Percentiles rank a stretch among this genome's conserved stretches.
phyloP scores from a whole-genome alignment of 2,329 filamentous ascomycete species.

The Lachnellula suecica region DNA sequence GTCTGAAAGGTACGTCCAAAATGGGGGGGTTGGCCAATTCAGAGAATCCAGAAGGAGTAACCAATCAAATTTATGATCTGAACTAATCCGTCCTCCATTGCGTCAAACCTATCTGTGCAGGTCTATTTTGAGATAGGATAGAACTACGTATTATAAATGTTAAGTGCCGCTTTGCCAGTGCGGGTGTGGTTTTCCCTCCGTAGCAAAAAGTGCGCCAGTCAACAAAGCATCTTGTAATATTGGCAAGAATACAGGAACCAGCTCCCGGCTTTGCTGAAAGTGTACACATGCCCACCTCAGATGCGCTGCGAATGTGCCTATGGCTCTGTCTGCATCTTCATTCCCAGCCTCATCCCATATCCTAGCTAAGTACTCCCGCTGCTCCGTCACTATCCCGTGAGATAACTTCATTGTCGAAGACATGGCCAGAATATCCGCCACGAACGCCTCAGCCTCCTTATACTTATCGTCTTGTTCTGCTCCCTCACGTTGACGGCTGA shows the following conservation, averaged over 20 bases:
- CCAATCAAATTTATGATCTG: too few species aligned
- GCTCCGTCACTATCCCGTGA: background rate
- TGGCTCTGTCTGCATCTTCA: constrained; percentile 3
- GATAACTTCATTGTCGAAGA: constrained; percentile 1
- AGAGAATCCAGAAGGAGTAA: too few species aligned
- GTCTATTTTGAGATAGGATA: too few species aligned
- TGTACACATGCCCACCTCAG: constrained; percentile 3
- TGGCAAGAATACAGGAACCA: background rate
- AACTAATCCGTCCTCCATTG: too few species aligned
- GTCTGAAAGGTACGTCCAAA: too few species aligned
- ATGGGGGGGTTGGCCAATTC: too few species aligned
- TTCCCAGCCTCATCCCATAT: constrained; percentile 3
- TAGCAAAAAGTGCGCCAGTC: background rate
- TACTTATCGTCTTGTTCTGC: background rate
- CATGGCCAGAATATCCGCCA: background rate
- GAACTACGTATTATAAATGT: background rate
- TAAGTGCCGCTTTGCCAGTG: background rate
- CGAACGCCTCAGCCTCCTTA: background rate
- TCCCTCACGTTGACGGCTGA: background rate
- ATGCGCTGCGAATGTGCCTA: background rate
- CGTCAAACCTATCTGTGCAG: too few species aligned
- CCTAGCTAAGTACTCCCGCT: background rate
- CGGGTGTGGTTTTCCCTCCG: background rate
- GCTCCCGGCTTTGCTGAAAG: background rate
- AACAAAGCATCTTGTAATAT: background rate